These are phyloP conservation scores for Gossypium arboreum DNA, from an alignment of 345 rosid species.

Conservation along the genomic window DNA sequence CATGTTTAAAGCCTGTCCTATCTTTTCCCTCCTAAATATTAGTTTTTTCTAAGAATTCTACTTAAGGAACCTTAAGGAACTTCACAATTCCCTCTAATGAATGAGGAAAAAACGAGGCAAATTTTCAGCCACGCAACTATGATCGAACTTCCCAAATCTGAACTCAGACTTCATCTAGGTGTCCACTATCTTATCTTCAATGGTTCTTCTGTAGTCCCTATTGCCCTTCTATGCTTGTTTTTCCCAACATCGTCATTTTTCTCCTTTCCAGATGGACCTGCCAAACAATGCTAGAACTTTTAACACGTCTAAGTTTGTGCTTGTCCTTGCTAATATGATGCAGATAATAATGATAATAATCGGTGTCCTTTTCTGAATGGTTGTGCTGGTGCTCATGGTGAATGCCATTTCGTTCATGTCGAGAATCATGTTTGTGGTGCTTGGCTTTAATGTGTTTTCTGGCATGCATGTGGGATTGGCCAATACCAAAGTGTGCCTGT, in stretches of 20 bases:
- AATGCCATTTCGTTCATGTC: slow-evolving; percentile 29
- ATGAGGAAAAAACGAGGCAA: background rate
- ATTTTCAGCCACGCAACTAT: slow-evolving; percentile 5
- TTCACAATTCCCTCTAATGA: background rate
- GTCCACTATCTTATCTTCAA: slow-evolving; percentile 7
- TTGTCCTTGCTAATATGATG: slow-evolving; percentile 47
- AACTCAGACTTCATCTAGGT: background rate
- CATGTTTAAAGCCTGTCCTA: slow-evolving; percentile 18
- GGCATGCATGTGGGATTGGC: slow-evolving; percentile 28
- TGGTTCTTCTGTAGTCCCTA: slow-evolving; percentile 13
- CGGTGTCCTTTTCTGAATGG: slow-evolving; percentile 35
- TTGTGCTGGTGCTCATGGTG: slow-evolving; percentile 40
- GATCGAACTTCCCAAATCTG: slow-evolving; percentile 16
- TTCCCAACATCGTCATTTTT: slow-evolving; percentile 31
- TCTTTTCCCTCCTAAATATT: background rate
- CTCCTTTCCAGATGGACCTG: slow-evolving; percentile 30
- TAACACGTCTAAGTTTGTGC: slow-evolving; percentile 44
- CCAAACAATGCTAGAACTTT: slow-evolving; percentile 28
- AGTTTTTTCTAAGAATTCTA: background rate
- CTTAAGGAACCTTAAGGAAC: background rate
- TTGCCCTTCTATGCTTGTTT: slow-evolving; percentile 26
- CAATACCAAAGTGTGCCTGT: slow-evolving; percentile 22
- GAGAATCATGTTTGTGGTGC: slow-evolving; percentile 40
- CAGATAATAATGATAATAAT: slow-evolving; percentile 43
- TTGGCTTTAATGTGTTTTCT: slow-evolving; percentile 33